These are phyloP conservation scores for Alectoria sarmentosa DNA, from an alignment of 495 filamentous ascomycete species.

Conservation along the genomic window DNA sequence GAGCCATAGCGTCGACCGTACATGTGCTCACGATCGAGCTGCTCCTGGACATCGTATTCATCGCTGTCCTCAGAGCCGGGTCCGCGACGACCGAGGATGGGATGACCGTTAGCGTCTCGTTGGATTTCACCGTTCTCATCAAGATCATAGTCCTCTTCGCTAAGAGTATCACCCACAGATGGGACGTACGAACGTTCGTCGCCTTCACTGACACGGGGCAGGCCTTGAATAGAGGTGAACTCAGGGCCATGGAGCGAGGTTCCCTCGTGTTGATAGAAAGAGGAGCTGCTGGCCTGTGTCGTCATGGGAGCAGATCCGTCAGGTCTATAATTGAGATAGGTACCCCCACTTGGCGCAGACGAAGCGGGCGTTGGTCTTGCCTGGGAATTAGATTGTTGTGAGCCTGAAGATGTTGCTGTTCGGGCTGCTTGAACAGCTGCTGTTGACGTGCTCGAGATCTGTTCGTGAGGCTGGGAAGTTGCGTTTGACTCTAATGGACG, in stretches of 20 bases:
- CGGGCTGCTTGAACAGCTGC: conserved; percentile 24
- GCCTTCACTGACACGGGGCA: conserved; percentile 29
- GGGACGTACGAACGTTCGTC: conserved; percentile 48
- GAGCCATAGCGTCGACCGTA: conserved; percentile 41
- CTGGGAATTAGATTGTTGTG: conserved; percentile 21
- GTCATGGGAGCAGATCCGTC: conserved; percentile 17
- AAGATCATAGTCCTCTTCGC: conserved; percentile 51
- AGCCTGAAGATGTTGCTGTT: conserved; percentile 15
- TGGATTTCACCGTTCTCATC: conserved; percentile 42
- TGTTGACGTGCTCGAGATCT: conserved; percentile 24
- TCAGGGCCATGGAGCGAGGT: conserved; percentile 32
- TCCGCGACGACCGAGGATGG: conserved; percentile 34
- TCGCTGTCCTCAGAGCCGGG: conserved; percentile 44
- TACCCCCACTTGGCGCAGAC: conserved; percentile 20
- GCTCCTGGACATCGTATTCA: conserved; percentile 46
- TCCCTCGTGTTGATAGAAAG: conserved; percentile 43
- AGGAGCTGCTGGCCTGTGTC: conserved; percentile 25
- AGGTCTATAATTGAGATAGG: conserved; percentile 27
- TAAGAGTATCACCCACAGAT: conserved; percentile 44
- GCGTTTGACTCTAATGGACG: conserved; percentile 17
- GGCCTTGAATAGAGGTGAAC: conserved; percentile 32
- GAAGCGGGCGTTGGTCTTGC: conserved; percentile 9
- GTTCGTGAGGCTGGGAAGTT: conserved; percentile 20
- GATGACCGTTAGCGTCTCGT: conserved; percentile 39
- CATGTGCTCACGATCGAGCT: conserved; percentile 41